Conservation (phyloP, 148 eudicot genomes). For the Rhododendron griersonianum region DNA sequence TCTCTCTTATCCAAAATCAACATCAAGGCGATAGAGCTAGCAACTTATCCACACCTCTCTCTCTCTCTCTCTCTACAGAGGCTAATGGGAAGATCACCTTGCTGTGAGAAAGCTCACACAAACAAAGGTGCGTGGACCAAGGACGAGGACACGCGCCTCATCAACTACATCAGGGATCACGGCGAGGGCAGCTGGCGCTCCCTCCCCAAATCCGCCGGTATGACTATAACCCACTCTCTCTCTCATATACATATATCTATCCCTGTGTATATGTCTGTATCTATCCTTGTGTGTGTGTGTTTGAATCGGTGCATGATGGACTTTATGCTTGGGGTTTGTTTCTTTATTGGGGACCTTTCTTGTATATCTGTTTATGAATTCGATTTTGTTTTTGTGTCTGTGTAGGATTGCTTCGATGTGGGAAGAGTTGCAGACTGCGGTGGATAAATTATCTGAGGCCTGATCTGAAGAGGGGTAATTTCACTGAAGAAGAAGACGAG, state of each 20-base stretch:
- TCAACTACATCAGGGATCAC: slow-evolving; percentile 57
- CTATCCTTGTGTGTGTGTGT: background rate
- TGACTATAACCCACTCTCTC: background rate
- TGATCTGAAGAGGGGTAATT: slow-evolving; percentile 79
- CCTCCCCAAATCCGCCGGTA: slow-evolving; percentile 81
- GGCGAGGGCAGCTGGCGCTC: slow-evolving; percentile 97
- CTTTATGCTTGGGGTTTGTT: too few relatives aligned
- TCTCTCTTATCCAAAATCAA: background rate
- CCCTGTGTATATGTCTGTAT: background rate
- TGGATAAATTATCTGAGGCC: slow-evolving; percentile 84
- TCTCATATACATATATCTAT: background rate
- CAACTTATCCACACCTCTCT: background rate
- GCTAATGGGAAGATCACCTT: slow-evolving; percentile 71
- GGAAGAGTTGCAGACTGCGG: slow-evolving; percentile 77
- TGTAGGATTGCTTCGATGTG: slow-evolving; percentile 57
- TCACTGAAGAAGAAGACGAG: slow-evolving; percentile 74
- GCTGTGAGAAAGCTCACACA: slow-evolving; percentile 90
- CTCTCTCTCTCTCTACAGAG: background rate
- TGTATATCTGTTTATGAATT: too few relatives aligned
- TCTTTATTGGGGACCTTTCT: background rate
- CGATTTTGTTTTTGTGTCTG: background rate
- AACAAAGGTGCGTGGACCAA: slow-evolving; percentile 95
- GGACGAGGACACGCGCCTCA: slow-evolving; percentile 76
- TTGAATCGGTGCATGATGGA: background rate
- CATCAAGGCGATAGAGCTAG: background rate